Base-by-base conservation (phyloP, 805 yeast species). In the Yarrowia sp. region DNA sequence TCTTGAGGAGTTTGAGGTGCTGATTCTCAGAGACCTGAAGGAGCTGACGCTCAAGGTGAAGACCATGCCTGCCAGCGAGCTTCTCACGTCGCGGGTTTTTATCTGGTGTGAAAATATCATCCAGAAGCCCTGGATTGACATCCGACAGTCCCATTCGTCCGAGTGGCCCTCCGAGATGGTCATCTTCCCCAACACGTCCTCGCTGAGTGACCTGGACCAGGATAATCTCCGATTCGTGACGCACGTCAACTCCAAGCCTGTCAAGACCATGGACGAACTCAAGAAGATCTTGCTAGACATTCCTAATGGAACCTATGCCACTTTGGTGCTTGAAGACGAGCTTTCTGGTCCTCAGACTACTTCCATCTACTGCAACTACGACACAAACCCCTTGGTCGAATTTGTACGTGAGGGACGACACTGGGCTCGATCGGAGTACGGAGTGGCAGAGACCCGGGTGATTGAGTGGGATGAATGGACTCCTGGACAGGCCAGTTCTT, bases 61-160 rank as follows among this genome's bases (percentile, higher is more conserved):
- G 14, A 86, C 94, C 2, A 82, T 84, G 2, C 83, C 84, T 20
- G 83, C 91, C 4, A 79, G 81, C 30, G 80, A 82, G 43, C 78
- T 85, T 53, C 80, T 82, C 68, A 90, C 96, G 1, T 82, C 84
- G 36, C 87, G 87, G 61, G 78, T 91, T 43, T 87, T 89, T 7
- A 81, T 84, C 52, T 92, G 96, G 93, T 85, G 91, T 64, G 97
- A 97, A 30, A 87, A 91, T 49, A 78, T 88, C 8, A 75, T 92
- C 44, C 97, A 92, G 75, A 83, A 85, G 39, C 96, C 97, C 13
- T 97, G 91, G 76, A 93, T 89, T 74, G 92, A 92, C 5, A 96
- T 92, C 17, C 85, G 93, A 70, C 97, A 91, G 78, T 19, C 15
- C 10, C 85, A 88, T 33, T 87, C 90, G 84, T 84, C 84, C 56